Evolutionary conservation across 257 asterid species (phyloP), one percentile per base, ranked within the genome.

Genomic region (Solanum ossicruentum): DNA sequence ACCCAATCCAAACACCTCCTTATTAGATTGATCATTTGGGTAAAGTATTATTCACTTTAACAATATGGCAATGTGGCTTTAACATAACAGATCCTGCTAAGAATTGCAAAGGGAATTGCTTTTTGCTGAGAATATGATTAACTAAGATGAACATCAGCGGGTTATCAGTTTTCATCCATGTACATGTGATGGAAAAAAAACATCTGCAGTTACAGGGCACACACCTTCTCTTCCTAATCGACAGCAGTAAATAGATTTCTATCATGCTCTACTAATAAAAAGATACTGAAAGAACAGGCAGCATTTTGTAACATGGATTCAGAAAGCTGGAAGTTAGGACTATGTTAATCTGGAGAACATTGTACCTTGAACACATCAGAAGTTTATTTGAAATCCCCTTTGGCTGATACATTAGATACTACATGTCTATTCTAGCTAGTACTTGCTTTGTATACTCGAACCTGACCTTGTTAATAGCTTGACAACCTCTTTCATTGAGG

Each of bases 401-500:
- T 26, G 84, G 4, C 12, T 26, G 72, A 67, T 66, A 66, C 73
- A 66, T 17, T 28, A 28, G 47, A 28, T 66, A 8, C 47, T 66
- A 15, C 73, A 66, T 66, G 51, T 36, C 77, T 49, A 43, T 39
- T 26, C 36, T 65, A 65, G 72, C 52, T 49, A 47, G 85, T 71
- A 51, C 85, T 88, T 89, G 90, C 85, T 91, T 88, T 91, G 85
- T 45, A 84, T 66, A 39, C 84, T 84, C 81, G 90, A 85, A 69
- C 87, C 80, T 49, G 85, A 45, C 56, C 80, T 78, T 41, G 82
- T 72, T 18, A 95, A 89, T 86, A 86, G 92, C 89, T 92, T 95
- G 86, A 92, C 96, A 23, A 93, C 97, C 51, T 94, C 98, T 84
- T 94, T 93, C 98, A 92, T 93, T 9, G 93, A 87, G 21, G 96